Evolutionary conservation across 1,284 basidiomycete species (phyloP), one percentile per base, ranked within the genome.

Genomic region (Coriolopsis trogii): DNA sequence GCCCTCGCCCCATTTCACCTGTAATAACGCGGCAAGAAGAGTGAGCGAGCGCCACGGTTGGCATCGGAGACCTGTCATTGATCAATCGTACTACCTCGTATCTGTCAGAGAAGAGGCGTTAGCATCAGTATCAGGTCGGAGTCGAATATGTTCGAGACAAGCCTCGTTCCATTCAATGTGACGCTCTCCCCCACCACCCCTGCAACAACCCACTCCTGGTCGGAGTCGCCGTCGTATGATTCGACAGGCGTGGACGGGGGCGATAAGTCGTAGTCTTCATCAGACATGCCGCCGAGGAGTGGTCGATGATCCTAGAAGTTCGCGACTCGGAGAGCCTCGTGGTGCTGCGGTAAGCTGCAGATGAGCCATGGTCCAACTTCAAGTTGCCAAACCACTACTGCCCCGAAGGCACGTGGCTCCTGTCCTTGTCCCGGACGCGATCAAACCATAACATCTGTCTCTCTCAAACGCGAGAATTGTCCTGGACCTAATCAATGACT

Each of bases 171-270:
- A 29, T 67, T 65, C 31, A 71, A 67, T 12, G 63, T 67, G 42
- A 70, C 45, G 44, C 75, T 73, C 55, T 75, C 73, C 7, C 70
- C 69, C 15, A 76, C 73, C 3, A 76, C 50, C 7, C 63, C 69
- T 18, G 59, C 55, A 31, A 75, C 60, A 12, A 63, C 64, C 73
- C 74, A 75, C 47, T 72, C 71, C 25, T 64, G 64, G 37, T 72
- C 67, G 4, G 63, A 58, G 8, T 67, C 66, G 7, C 69, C 67
- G 37, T 64, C 69, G 59, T 62, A 75, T 6, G 66, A 61, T 20
- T 74, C 73, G 18, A 60, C 62, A 5, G 73, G 68, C 0, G 70
- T 55, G 13, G 60, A 58, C 10, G 60, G 60, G n/a, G 62, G 55
- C n/a, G 23, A 43, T n/a, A 31, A 44, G 21, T 31, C 41, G 6